Evolutionary conservation across 352 stramenopile species (phyloP).

Genomic region (Pythium inflatum): DNA sequence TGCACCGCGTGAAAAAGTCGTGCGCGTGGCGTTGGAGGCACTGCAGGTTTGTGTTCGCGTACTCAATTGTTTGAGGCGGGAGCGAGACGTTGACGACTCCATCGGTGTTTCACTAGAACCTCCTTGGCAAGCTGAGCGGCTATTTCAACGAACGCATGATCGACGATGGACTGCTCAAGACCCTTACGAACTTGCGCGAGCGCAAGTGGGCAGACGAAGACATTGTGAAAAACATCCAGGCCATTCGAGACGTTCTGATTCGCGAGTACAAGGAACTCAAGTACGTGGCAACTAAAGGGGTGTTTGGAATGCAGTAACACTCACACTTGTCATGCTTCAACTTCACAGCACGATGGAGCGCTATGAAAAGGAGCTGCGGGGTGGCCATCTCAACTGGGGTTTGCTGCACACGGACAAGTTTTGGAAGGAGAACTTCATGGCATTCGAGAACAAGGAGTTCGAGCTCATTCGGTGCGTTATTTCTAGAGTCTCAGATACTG

Average conservation of each 20-base stretch:
- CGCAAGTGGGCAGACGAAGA: conserved; percentile 96
- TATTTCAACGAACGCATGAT: conserved; percentile 96
- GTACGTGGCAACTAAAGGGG: conserved; percentile 52
- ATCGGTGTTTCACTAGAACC: conserved; percentile 40
- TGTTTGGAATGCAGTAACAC: too few relatives aligned
- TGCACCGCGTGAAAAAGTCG: conserved; percentile 97
- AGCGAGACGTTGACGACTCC: neutral
- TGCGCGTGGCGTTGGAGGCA: conserved; percentile 93
- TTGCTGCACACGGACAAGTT: conserved; percentile 98
- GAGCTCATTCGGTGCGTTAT: conserved; percentile 77
- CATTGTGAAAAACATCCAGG: conserved; percentile 85
- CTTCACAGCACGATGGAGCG: conserved; percentile 93
- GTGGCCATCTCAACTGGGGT: conserved; percentile 95
- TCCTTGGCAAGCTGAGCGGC: conserved; percentile 78
- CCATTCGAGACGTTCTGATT: conserved; percentile 80
- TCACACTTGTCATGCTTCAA: too few relatives aligned
- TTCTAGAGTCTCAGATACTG: neutral
- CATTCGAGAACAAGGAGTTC: conserved; percentile 97
- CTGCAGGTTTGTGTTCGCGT: conserved; percentile 72
- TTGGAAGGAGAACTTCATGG: conserved; percentile 98
- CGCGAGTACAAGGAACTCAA: conserved; percentile 90
- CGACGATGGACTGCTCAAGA: conserved; percentile 94
- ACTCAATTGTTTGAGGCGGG: neutral
- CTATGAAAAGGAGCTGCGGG: conserved; percentile 96
- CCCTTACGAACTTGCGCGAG: conserved; percentile 92